These are phyloP conservation scores for Botrytis fragariae DNA, from an alignment of 2,329 filamentous ascomycete genomes.

Conservation along the genomic window DNA sequence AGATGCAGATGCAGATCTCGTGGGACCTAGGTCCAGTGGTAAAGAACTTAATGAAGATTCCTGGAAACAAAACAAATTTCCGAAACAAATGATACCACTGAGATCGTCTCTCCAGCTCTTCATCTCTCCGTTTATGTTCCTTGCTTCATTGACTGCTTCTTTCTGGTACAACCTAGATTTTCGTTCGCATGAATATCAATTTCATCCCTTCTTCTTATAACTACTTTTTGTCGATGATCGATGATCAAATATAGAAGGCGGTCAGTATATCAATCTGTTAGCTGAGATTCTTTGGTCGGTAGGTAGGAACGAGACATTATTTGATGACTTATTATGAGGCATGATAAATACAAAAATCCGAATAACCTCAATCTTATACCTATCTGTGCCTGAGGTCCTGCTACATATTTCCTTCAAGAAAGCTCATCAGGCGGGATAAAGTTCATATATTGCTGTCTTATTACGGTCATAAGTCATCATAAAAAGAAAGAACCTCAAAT, in stretches of 20 bases:
- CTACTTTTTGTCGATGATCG: background rate
- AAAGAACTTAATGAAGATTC: background rate
- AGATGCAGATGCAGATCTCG: constrained; percentile 2
- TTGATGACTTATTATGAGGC: background rate
- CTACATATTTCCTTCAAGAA: background rate
- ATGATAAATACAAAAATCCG: background rate
- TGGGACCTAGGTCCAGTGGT: background rate
- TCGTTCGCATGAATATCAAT: background rate
- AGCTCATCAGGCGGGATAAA: background rate
- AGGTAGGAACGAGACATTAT: background rate
- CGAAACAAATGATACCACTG: background rate
- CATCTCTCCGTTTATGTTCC: background rate
- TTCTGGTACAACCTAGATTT: background rate
- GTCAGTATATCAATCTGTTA: background rate
- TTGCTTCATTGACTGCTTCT: background rate
- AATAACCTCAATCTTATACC: background rate
- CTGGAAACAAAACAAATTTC: background rate
- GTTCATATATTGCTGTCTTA: background rate
- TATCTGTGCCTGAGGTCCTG: background rate
- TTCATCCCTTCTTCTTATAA: background rate
- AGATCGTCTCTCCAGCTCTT: background rate
- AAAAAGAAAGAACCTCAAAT: background rate
- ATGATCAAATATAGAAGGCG: background rate
- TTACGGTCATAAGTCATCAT: background rate
- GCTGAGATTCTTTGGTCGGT: background rate